These are phyloP conservation scores for Annulohypoxylon truncatum DNA, from an alignment of 2,329 filamentous ascomycete species.

Conservation along the genomic window DNA sequence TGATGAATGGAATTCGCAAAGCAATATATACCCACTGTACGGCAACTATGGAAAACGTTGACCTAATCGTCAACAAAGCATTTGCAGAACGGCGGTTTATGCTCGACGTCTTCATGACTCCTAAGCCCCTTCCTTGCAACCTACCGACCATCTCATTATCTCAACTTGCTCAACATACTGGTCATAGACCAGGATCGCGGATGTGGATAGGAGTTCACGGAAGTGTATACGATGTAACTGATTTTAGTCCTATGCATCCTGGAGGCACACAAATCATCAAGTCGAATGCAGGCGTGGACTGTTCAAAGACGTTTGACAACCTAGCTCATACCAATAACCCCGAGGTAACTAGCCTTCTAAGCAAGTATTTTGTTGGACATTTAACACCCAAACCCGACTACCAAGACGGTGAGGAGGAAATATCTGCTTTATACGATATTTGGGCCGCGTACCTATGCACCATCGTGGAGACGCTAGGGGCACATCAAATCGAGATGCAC, in stretches of 20 bases:
- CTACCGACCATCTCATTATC: slow-evolving; percentile 62
- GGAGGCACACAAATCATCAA: slow-evolving; percentile 65
- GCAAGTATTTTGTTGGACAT: slow-evolving; percentile 66
- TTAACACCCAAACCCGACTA: slow-evolving; percentile 63
- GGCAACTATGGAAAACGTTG: slow-evolving; percentile 63
- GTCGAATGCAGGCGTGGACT: slow-evolving; percentile 66
- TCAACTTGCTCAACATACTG: slow-evolving; percentile 62
- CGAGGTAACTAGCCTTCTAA: slow-evolving; percentile 63
- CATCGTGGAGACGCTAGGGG: slow-evolving; percentile 63
- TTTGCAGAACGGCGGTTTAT: slow-evolving; percentile 68
- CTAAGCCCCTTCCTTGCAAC: slow-evolving; percentile 63
- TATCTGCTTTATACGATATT: slow-evolving; percentile 60
- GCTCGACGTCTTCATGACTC: slow-evolving; percentile 68
- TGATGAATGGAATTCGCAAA: slow-evolving; percentile 66
- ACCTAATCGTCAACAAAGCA: slow-evolving; percentile 62
- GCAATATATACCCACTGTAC: slow-evolving; percentile 65
- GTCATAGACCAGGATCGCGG: slow-evolving; percentile 58
- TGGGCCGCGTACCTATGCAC: slow-evolving; percentile 63
- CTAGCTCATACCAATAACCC: slow-evolving; percentile 67
- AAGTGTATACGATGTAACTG: slow-evolving; percentile 64
- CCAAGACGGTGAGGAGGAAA: slow-evolving; percentile 54
- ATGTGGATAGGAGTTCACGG: slow-evolving; percentile 66
- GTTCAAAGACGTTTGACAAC: slow-evolving; percentile 63
- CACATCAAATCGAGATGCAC: slow-evolving; percentile 65
- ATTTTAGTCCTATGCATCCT: slow-evolving; percentile 65